Evolutionary conservation across 306 rosid genomes (phyloP), one percentile per base, ranked within the genome.

Genomic region (Pueraria montana): DNA sequence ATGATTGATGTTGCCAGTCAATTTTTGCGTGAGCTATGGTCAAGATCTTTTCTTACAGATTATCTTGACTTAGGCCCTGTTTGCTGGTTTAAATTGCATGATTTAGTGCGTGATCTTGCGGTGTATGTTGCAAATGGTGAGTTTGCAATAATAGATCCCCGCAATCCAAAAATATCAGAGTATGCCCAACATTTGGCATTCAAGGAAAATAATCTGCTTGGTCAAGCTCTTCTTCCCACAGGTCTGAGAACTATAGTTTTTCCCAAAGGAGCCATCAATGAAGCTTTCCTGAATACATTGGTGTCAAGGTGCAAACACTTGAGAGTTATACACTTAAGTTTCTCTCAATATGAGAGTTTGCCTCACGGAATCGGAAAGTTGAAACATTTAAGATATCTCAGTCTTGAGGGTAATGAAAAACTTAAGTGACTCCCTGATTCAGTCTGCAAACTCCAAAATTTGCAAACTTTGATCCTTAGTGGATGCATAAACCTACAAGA

Each of bases 21-120:
- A 17, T 8, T 34, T 36, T 18, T 34, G 16, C 16, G 1, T 17
- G 71, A 62, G 5, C 21, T 30, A 1, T 1, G 0, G 11, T 62
- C 42, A 62, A 27, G 42, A 62, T 62, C 68, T 62, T 62, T 62
- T 26, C 42, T 62, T 27, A 26, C 18, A 62, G 68, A 27, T 62
- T 27, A 27, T 17, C 0, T 27, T 14, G 42, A 27, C 1, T 14
- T 5, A 0, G 10, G 42, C n/a, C 6, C 0, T 2, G 0, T 0
- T 34, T 16, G 0, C 45, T 2, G 0, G 3, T 66, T 66, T 36
- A 36, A 36, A n/a, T 8, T n/a, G 36, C 49, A 36, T 17, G 49
- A 36, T n/a, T 38, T 66, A 17, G 49, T 36, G 49, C 27, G 4
- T 36, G 49, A 66, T 66, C 72, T 66, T 34, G 48, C 72, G 2